Evolutionary conservation across 345 rosid genomes (phyloP).

Genomic region (Odontarrhena argentea): DNA sequence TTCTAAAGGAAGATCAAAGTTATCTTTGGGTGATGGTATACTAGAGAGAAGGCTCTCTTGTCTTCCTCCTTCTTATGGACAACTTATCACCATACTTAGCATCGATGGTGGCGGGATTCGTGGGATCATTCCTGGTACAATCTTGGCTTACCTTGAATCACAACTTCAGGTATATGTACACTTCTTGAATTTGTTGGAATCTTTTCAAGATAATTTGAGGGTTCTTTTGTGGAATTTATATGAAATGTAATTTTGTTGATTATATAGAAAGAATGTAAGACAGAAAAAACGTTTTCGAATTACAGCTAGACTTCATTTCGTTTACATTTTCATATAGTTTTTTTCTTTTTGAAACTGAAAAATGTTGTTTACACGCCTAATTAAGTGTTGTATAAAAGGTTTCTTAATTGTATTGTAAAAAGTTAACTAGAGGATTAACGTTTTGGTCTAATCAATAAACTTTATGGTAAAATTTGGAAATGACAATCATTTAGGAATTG

Average conservation of each 20-base stretch:
- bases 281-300: too few relatives aligned
- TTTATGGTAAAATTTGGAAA: neutral
- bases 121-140: conserved; percentile 65
- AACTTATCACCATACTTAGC: conserved; percentile 60
- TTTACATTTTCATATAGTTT: neutral
- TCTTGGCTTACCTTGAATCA: conserved; percentile 60
- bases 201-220: neutral
- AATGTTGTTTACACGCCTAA: neutral
- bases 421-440: too few relatives aligned
- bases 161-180: conserved; percentile 56
- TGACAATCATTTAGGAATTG: conserved; percentile 45
- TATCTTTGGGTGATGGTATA: neutral
- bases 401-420: too few relatives aligned
- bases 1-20: conserved; percentile 9
- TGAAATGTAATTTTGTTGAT: neutral
- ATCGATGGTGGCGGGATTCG: conserved; percentile 78
- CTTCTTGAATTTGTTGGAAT: neutral
- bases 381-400: too few relatives aligned
- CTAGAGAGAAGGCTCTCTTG: conserved; percentile 17
- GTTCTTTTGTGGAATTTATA: neutral
- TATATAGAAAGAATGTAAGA: too few relatives aligned
- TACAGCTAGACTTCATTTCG: neutral
- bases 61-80: conserved; percentile 53
- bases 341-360: neutral
- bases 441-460: neutral